Evolutionary conservation across 257 asterid species (phyloP).

Genomic region (Nicotiana benthamiana): DNA sequence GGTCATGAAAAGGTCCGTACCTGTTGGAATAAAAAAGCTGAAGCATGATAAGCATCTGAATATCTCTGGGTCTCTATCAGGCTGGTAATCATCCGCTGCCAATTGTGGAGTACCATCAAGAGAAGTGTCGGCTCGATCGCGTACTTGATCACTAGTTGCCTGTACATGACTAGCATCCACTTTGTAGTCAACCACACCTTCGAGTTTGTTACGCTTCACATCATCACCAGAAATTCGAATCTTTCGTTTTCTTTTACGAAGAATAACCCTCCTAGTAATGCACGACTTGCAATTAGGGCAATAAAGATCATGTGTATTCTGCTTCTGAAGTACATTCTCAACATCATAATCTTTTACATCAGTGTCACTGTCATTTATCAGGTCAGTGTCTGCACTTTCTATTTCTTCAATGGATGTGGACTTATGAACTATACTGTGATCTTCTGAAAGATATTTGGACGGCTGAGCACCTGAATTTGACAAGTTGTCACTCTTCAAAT

Average conservation of each 20-base stretch:
- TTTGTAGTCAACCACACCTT: conserved; percentile 10
- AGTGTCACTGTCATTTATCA: conserved; percentile 32
- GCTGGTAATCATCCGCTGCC: conserved; percentile 24
- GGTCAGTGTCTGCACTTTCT: conserved; percentile 42
- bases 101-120: conserved; percentile 21
- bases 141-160: conserved; percentile 20
- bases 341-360: conserved; percentile 46
- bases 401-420: conserved; percentile 35
- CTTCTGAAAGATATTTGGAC: conserved; percentile 27
- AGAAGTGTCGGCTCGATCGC: conserved; percentile 13
- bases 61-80: conserved; percentile 41
- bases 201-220: conserved; percentile 40
- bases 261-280: conserved; percentile 78
- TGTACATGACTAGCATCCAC: conserved; percentile 11
- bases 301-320: conserved; percentile 68
- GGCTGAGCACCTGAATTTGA: conserved; percentile 18
- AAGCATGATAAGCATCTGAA: conserved; percentile 95
- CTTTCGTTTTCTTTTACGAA: conserved; percentile 68
- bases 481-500: conserved; percentile 11
- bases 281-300: conserved; percentile 96
- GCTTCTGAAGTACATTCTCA: conserved; percentile 55
- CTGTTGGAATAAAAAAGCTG: conserved; percentile 71
- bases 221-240: conserved; percentile 36
- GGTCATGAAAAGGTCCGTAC: conserved; percentile 24
- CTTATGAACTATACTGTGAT: conserved; percentile 8